A percentile compares a stretch with the other conserved stretches of the same genome.
These are phyloP conservation scores for Lupinus albus DNA, from an alignment of 306 rosid species.

Conservation along the genomic window DNA sequence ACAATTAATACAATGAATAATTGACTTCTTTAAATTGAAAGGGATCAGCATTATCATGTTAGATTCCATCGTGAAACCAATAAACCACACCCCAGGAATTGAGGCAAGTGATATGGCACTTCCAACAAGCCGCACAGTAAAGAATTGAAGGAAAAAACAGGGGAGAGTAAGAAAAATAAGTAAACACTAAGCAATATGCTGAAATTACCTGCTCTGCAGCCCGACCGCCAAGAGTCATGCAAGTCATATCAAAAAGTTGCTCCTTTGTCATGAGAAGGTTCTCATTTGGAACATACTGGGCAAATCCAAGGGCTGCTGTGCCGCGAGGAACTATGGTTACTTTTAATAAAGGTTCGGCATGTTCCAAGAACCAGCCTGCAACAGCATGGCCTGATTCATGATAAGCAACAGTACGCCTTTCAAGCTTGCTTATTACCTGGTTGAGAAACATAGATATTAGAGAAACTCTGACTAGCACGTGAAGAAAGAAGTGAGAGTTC, in stretches of 20 bases:
- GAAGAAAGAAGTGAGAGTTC: not conserved
- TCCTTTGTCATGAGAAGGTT: conserved; percentile 95
- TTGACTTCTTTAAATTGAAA: conserved; percentile 19
- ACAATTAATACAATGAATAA: not conserved
- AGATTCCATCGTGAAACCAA: too few relatives aligned
- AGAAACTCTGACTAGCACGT: conserved; percentile 18
- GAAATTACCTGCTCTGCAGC: conserved; percentile 89
- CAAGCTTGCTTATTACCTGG: conserved; percentile 91
- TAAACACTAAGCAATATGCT: not conserved
- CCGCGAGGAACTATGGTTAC: conserved; percentile 98
- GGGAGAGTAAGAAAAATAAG: not conserved
- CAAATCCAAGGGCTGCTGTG: conserved; percentile 94
- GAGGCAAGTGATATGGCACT: too few relatives aligned
- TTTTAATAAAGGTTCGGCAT: conserved; percentile 83
- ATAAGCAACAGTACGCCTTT: conserved; percentile 92
- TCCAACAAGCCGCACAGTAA: not conserved
- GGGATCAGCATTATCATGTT: not conserved
- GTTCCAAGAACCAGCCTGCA: conserved; percentile 90
- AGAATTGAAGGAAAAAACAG: not conserved
- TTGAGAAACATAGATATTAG: conserved; percentile 28
- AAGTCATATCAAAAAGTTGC: conserved; percentile 91
- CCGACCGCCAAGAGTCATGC: conserved; percentile 97
- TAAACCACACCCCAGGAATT: too few relatives aligned
- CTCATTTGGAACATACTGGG: conserved; percentile 92
- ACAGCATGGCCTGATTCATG: conserved; percentile 99